Evolutionary conservation across 306 rosid genomes (phyloP).

Genomic region (Adenanthera pavonina): DNA sequence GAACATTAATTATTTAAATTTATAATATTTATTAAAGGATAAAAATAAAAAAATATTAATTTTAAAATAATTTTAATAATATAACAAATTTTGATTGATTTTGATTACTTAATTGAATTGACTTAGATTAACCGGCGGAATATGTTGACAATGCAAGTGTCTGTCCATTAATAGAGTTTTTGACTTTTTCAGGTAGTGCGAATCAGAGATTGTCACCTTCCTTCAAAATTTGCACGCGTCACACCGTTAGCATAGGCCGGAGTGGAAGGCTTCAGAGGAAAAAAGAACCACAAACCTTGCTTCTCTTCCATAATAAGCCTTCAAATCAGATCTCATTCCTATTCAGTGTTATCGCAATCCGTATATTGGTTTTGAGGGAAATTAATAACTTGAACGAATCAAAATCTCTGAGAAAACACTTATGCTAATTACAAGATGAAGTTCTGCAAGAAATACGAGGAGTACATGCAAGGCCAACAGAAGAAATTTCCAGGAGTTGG

Average conservation of each 20-base stretch:
- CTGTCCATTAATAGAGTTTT: too few species aligned
- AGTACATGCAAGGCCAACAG: conserved; percentile 79
- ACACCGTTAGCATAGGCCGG: neutral
- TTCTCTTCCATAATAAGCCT: neutral
- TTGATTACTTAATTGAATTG: too few species aligned
- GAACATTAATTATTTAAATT: too few species aligned
- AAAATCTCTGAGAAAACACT: neutral
- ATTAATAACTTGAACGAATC: neutral
- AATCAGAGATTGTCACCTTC: neutral
- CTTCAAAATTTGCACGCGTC: neutral
- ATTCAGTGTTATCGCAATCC: neutral
- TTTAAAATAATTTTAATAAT: too few species aligned
- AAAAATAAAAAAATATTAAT: too few species aligned
- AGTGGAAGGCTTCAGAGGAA: neutral
- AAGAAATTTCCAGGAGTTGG: conserved; percentile 79
- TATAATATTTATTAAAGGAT: too few species aligned
- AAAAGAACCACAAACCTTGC: neutral
- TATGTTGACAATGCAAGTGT: too few species aligned
- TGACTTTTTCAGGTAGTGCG: neutral
- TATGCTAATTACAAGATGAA: conserved; percentile 58
- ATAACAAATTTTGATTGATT: too few species aligned
- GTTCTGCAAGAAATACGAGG: conserved; percentile 88
- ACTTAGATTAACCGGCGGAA: too few species aligned
- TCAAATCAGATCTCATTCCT: neutral
- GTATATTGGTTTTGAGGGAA: neutral